These are phyloP conservation scores for Microsporum audouinii DNA, from an alignment of 2,329 filamentous ascomycete species.

Conservation along the genomic window DNA sequence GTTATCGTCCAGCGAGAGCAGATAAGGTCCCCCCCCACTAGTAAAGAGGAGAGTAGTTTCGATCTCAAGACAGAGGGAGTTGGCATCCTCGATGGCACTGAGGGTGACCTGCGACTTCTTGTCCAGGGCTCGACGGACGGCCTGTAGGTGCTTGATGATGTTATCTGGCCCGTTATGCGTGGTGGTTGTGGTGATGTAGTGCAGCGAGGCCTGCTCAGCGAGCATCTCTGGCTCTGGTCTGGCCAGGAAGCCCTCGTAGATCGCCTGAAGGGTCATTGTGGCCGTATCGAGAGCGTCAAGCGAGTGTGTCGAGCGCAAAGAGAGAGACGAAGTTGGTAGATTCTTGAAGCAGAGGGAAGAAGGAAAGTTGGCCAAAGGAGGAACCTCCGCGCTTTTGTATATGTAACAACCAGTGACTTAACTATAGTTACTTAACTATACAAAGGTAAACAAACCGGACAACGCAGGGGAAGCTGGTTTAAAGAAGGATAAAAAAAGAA, in stretches of 20 bases:
- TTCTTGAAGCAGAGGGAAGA: not conserved
- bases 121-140: constrained; percentile 60
- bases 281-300: not conserved
- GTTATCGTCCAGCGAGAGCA: constrained; percentile 86
- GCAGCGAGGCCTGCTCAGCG: constrained; percentile 55
- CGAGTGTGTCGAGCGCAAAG: not conserved
- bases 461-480: not conserved
- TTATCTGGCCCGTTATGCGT: constrained; percentile 58
- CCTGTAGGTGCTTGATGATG: constrained; percentile 70
- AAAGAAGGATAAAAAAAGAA: not conserved
- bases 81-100: constrained; percentile 57
- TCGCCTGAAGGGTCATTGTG: constrained; percentile 33
- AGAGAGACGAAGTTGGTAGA: not conserved
- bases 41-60: constrained; percentile 76
- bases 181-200: constrained; percentile 85
- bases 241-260: constrained; percentile 63
- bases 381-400: not conserved
- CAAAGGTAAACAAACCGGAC: not conserved
- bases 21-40: constrained; percentile 69
- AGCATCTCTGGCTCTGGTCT: constrained; percentile 54
- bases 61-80: constrained; percentile 62
- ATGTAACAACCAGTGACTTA: not conserved
- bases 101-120: constrained; percentile 74
- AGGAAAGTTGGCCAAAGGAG: not conserved
- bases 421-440: not conserved